Evolutionary conservation across 177 flowering plant species (phyloP).

Genomic region (Telopea speciosissima): DNA sequence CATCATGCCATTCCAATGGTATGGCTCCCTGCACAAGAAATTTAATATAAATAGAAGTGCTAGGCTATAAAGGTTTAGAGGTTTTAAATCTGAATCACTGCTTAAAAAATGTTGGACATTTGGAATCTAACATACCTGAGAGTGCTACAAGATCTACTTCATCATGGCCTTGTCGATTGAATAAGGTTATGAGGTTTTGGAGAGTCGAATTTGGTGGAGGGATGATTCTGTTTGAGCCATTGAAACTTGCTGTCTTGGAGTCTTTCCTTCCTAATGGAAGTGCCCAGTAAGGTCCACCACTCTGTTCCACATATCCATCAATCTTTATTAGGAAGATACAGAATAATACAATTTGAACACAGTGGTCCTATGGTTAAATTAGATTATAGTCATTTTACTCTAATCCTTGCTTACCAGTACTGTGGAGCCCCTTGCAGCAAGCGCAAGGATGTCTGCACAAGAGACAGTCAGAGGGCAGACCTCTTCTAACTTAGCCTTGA

Average conservation of each 20-base stretch:
- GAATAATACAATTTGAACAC: neutral
- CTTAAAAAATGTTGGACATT: neutral
- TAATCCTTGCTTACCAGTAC: constrained; percentile 45
- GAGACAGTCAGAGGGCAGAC: constrained; percentile 82
- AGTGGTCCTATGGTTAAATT: neutral
- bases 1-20: constrained; percentile 88
- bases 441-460: constrained; percentile 90
- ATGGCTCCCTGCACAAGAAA: constrained; percentile 53
- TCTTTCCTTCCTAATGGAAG: constrained; percentile 88
- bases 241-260: constrained; percentile 74
- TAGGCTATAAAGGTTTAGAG: neutral
- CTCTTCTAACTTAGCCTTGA: constrained; percentile 69
- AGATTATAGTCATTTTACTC: neutral
- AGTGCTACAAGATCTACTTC: constrained; percentile 82
- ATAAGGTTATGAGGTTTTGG: constrained; percentile 48
- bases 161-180: constrained; percentile 72
- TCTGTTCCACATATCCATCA: constrained; percentile 32
- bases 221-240: constrained; percentile 54
- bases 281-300: constrained; percentile 88
- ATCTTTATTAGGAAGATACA: constrained; percentile 1
- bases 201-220: constrained; percentile 83
- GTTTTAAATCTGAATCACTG: neutral
- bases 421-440: constrained; percentile 80
- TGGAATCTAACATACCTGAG: constrained; percentile 43
- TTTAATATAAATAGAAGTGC: neutral